A percentile compares a stretch with the other conserved stretches of the same genome.
These are phyloP conservation scores for Naumovozyma castellii DNA, from an alignment of 805 yeast species.

Conservation along the genomic window DNA sequence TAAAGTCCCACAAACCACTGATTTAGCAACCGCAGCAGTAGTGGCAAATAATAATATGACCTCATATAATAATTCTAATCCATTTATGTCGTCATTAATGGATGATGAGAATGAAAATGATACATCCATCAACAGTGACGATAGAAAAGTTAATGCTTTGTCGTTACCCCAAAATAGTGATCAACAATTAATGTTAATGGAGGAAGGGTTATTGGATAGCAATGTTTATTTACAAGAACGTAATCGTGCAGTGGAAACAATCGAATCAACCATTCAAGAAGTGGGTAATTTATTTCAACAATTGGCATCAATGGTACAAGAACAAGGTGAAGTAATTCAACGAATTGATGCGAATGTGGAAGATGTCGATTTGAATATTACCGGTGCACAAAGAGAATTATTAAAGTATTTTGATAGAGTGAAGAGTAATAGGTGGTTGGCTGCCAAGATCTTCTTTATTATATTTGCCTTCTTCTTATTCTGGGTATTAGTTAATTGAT, in stretches of 20 bases:
- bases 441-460: conserved; percentile 80
- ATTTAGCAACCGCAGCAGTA: not conserved
- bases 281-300: conserved; percentile 92
- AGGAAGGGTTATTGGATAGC: conserved; percentile 53
- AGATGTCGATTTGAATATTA: conserved; percentile 79
- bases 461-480: conserved; percentile 64
- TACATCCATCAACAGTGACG: conserved; percentile 3
- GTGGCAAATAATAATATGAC: conserved; percentile 3
- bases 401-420: conserved; percentile 82
- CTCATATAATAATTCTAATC: conserved; percentile 31
- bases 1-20: not conserved
- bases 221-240: conserved; percentile 70
- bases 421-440: conserved; percentile 85
- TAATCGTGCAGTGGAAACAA: conserved; percentile 86
- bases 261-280: conserved; percentile 93
- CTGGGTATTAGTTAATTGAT: conserved; percentile 63
- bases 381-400: conserved; percentile 91
- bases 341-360: conserved; percentile 92
- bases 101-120: conserved; percentile 16
- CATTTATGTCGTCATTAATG: conserved; percentile 32
- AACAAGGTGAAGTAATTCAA: conserved; percentile 93
- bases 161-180: conserved; percentile 65
- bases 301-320: conserved; percentile 93
- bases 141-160: conserved; percentile 30
- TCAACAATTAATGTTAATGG: conserved; percentile 70